Evolutionary conservation across 2,329 filamentous ascomycete species (phyloP).

Genomic region (Arthrobotrys musiformis): DNA sequence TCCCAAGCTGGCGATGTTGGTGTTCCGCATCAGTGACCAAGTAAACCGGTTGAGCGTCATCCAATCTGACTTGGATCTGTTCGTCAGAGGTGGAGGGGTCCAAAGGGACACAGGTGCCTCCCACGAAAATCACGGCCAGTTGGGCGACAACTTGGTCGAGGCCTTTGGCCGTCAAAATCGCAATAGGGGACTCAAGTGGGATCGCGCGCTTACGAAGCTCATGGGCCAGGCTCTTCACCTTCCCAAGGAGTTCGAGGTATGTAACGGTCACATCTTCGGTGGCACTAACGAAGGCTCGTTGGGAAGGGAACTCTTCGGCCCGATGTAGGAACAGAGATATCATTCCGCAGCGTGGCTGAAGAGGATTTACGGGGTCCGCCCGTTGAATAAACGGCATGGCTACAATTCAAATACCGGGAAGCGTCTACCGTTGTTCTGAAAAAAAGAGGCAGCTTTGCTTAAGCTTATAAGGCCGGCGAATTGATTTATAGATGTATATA

Average conservation of each 20-base stretch:
- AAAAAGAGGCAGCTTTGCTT: not conserved
- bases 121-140: constrained; percentile 9
- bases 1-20: not conserved
- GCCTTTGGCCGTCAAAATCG: constrained; percentile 7
- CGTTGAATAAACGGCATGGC: not conserved
- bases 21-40: constrained; percentile 6
- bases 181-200: not conserved
- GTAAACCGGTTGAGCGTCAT: constrained; percentile 7
- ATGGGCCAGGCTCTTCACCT: not conserved
- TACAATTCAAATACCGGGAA: not conserved
- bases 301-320: not conserved
- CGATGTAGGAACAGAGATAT: not conserved
- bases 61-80: constrained; percentile 12
- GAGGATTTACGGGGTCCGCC: not conserved
- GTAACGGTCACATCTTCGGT: not conserved
- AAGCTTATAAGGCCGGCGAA: not conserved
- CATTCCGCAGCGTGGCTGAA: not conserved
- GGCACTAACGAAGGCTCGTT: constrained; percentile 5
- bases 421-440: not conserved
- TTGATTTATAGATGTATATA: not conserved
- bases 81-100: constrained; percentile 6
- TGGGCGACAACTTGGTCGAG: constrained; percentile 11
- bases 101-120: constrained; percentile 7
- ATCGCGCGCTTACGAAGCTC: constrained; percentile 1
- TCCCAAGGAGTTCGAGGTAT: not conserved